These are phyloP conservation scores for Neurospora sublineolata DNA, from an alignment of 495 filamentous ascomycete species.

Conservation along the genomic window DNA sequence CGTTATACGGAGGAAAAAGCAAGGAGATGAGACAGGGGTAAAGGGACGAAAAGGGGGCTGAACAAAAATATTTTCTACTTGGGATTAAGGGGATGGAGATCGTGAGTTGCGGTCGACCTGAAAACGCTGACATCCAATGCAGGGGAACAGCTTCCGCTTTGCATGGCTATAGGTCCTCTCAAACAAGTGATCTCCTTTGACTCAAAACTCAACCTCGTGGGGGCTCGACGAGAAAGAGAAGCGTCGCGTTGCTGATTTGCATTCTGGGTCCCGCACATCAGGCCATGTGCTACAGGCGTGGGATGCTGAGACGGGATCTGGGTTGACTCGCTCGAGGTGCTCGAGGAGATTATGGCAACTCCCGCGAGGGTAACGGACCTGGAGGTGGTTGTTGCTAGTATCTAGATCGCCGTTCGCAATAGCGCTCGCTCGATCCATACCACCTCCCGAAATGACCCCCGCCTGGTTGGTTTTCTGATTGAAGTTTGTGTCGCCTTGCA, in stretches of 20 bases:
- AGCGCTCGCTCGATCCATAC: not conserved
- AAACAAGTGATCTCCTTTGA: not conserved
- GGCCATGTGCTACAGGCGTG: not conserved
- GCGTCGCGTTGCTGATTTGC: not conserved
- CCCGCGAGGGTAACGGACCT: not conserved
- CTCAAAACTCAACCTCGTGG: not conserved
- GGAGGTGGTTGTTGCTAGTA: not conserved
- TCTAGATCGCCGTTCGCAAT: not conserved
- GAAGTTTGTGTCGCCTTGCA: not conserved
- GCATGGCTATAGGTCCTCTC: not conserved
- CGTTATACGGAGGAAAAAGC: not conserved
- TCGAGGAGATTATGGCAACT: not conserved
- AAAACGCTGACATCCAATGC: not conserved
- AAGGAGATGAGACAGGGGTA: not conserved
- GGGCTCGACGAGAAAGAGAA: not conserved
- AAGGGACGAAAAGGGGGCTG: not conserved
- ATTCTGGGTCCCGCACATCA: not conserved
- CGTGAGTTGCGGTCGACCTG: not conserved
- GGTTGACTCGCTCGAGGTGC: not conserved
- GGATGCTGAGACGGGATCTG: not conserved
- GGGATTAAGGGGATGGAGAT: not conserved
- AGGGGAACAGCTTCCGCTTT: not conserved
- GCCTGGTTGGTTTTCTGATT: not conserved
- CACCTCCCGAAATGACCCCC: not conserved
- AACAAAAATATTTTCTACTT: not conserved